phyloP scores from a whole-genome alignment of 768 basidiomycete genomes.

The Lactifluus subvellereus region DNA sequence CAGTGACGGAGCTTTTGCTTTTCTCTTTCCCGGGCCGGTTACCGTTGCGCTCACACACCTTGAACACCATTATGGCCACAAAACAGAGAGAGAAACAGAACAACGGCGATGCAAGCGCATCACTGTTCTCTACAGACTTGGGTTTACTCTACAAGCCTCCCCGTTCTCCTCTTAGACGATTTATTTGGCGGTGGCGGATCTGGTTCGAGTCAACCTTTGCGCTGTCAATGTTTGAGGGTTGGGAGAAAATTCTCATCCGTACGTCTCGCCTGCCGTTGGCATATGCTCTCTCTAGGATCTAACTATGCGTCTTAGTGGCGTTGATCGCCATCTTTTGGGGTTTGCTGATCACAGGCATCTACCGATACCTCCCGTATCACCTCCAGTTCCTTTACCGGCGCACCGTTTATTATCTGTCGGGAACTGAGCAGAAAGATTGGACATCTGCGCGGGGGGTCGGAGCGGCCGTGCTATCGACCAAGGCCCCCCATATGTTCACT shows the following conservation, averaged over 20 bases:
- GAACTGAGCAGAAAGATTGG: conserved; percentile 35
- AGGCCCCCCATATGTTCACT: background rate
- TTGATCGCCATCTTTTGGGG: conserved; percentile 37
- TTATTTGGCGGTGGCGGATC: conserved; percentile 49
- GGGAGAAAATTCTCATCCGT: conserved; percentile 63
- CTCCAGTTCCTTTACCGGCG: conserved; percentile 46
- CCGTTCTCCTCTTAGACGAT: conserved; percentile 22
- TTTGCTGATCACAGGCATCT: conserved; percentile 45
- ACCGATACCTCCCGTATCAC: conserved; percentile 55
- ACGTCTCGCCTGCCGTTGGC: conserved; percentile 26
- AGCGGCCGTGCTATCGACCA: conserved; percentile 3
- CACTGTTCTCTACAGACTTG: conserved; percentile 27
- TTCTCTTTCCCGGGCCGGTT: conserved; percentile 9
- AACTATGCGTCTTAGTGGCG: background rate
- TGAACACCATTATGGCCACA: conserved; percentile 1
- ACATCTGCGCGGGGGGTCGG: background rate
- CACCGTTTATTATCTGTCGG: conserved; percentile 58
- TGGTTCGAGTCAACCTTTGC: conserved; percentile 57
- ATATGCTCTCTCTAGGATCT: conserved; percentile 13
- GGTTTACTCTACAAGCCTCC: conserved; percentile 29
- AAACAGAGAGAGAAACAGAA: conserved; percentile 12
- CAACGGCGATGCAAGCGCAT: background rate
- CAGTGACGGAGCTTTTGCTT: too few relatives aligned
- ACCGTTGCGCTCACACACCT: background rate
- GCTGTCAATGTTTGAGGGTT: conserved; percentile 55